A percentile compares a stretch with the other conserved stretches of the same genome.
Conservation (phyloP, 768 basidiomycete species). For the Xerocomellus amylosporus region DNA sequence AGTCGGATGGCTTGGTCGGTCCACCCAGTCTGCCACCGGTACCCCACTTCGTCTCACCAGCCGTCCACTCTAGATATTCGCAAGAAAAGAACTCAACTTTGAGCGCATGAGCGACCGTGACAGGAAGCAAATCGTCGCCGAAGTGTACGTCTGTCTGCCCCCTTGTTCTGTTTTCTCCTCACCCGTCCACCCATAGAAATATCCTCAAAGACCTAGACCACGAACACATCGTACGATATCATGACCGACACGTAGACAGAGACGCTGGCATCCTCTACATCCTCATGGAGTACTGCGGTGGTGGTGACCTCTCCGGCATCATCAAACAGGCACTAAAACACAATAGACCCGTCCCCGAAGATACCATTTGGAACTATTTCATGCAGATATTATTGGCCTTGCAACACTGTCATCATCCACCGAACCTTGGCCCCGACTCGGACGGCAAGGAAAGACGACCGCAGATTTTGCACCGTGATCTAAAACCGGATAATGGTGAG, state of each 20-base stretch:
- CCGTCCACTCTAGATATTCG: constrained; percentile 57
- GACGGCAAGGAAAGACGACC: constrained; percentile 55
- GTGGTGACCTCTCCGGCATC: constrained; percentile 86
- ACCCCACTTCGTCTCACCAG: neutral
- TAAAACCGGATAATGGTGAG: constrained; percentile 97
- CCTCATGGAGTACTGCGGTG: constrained; percentile 98
- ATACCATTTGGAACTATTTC: constrained; percentile 94
- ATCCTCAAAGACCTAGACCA: constrained; percentile 95
- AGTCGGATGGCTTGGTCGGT: constrained; percentile 78
- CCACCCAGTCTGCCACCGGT: constrained; percentile 4
- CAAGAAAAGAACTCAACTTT: constrained; percentile 95
- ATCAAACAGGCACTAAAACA: constrained; percentile 76
- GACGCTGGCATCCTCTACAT: constrained; percentile 92
- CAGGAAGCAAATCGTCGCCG: constrained; percentile 93
- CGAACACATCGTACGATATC: constrained; percentile 94
- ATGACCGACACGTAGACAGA: constrained; percentile 88
- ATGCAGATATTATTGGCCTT: constrained; percentile 89
- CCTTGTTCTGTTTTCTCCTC: neutral
- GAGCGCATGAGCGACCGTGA: constrained; percentile 96
- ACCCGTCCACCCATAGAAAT: constrained; percentile 52
- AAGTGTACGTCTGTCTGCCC: constrained; percentile 77
- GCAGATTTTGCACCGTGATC: constrained; percentile 88
- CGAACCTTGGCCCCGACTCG: constrained; percentile 30
- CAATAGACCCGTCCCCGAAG: constrained; percentile 78
- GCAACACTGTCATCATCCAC: constrained; percentile 89